Base-by-base conservation (phyloP, 768 basidiomycete genomes). In the Amanita pseudoporphyria region DNA sequence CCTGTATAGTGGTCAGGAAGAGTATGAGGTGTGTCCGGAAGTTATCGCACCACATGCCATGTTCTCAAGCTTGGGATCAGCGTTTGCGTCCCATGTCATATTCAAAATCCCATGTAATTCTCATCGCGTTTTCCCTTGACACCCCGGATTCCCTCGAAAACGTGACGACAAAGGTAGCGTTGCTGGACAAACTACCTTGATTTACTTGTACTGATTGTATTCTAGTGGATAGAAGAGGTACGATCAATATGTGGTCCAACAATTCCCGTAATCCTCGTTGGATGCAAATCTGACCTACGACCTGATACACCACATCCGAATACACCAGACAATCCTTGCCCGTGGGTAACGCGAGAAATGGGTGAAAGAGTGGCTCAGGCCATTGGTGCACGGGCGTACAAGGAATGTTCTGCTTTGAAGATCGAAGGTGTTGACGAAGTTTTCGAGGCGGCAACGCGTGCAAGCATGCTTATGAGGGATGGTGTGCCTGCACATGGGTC, bases 181-280 rank as follows among this genome's bases (percentile, higher is more conserved):
- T 7, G 19, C 24, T 39, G 16, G 38, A 14, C 26, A 42, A 41
- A 49, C n/a, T 18, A 35, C 45, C 48, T 41, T 19, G 35, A 22
- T 38, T 28, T 36, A 21, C 22, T 12, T 40, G 22, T 37, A 31
- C 28, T 39, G 28, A 45, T 33, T 36, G 24, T 9, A 39, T 10
- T 46, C 24, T 58, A 96, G 91, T 98, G 96, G 96, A 96, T 92
- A 64, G 92, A 95, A 66, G 96, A 98, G 71, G 96, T 98, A 10
- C 83, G 94, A 50, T 83, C 76, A n/a, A 94, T 97, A 60, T 98
- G 96, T 65, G 96, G 96, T 0, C 76, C 86, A 30, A 77, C 77
- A 24, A 87, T 98, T 55, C 96, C 96, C 24, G 91, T 99, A 47
- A 76, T 99, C 42, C 83, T 98, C 32, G 94, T 98, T 31, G 96